A percentile compares a stretch with the other conserved stretches of the same genome.
phyloP scores from a whole-genome alignment of 1,284 basidiomycete species.

The Cutaneotrichosporon mucoides region DNA sequence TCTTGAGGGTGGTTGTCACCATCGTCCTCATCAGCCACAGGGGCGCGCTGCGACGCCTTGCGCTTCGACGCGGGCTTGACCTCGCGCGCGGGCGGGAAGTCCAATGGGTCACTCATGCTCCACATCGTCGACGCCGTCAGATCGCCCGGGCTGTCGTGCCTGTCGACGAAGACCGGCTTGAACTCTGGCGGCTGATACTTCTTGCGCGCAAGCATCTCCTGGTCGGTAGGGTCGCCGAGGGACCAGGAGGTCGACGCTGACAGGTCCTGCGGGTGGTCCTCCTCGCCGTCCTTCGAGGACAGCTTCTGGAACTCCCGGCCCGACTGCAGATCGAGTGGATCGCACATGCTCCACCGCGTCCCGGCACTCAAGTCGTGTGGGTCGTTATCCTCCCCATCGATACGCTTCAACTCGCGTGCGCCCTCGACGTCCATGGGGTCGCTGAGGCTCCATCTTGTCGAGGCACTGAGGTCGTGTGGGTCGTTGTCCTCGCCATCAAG shows the following conservation, averaged over 20 bases:
- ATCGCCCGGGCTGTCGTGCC: neutral
- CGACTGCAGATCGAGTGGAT: neutral
- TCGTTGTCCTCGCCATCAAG: conserved; percentile 1
- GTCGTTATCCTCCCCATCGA: neutral
- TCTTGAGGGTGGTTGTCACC: conserved; percentile 2
- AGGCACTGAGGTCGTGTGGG: conserved; percentile 1
- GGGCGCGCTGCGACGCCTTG: too few relatives aligned
- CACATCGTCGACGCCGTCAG: neutral
- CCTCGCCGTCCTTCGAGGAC: neutral
- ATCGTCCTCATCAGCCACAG: too few relatives aligned
- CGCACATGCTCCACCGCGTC: neutral
- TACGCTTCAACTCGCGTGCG: neutral
- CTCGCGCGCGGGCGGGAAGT: neutral
- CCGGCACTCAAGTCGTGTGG: neutral
- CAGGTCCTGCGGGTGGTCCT: neutral
- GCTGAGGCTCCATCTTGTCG: neutral
- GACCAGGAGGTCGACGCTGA: neutral
- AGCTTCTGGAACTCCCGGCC: neutral
- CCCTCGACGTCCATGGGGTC: conserved; percentile 3
- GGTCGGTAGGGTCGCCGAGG: neutral
- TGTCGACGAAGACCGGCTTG: neutral
- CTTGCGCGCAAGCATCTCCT: conserved; percentile 3
- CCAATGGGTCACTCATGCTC: conserved; percentile 1
- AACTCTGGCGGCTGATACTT: neutral
- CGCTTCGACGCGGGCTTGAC: too few relatives aligned